Evolutionary conservation across 805 yeast genomes (phyloP).

Genomic region (Myxozyma vanderwaltii): DNA sequence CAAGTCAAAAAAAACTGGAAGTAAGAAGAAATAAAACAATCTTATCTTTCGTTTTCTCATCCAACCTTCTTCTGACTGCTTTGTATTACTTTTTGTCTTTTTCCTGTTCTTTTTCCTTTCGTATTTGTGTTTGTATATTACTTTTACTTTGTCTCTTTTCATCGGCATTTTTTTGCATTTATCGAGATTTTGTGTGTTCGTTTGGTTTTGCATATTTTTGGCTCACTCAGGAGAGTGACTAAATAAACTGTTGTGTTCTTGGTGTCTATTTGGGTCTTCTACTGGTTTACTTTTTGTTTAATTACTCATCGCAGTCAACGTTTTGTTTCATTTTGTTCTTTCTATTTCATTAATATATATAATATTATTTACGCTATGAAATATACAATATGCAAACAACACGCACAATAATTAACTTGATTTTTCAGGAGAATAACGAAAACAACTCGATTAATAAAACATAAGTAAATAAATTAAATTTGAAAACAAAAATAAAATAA

Average conservation of each 20-base stretch:
- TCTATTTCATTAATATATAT: background rate
- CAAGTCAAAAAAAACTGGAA: conserved; percentile 10
- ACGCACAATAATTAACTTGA: too few species aligned
- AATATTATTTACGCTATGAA: background rate
- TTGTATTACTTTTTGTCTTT: too few species aligned
- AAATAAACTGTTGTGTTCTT: background rate
- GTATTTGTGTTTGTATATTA: too few species aligned
- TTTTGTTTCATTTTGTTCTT: background rate
- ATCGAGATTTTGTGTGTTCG: background rate
- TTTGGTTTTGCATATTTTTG: background rate
- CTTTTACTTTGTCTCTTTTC: background rate
- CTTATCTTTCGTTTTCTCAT: too few species aligned
- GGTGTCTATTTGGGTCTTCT: background rate
- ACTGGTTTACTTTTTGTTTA: background rate
- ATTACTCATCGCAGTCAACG: background rate
- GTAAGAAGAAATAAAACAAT: background rate
- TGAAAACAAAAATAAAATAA: background rate
- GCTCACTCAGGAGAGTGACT: background rate
- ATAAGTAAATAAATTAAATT: too few species aligned
- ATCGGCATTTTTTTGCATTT: background rate
- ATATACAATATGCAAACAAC: too few species aligned
- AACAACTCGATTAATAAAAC: too few species aligned
- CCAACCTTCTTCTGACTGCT: too few species aligned
- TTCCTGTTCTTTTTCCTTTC: too few species aligned
- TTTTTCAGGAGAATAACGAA: too few species aligned